phyloP scores from a whole-genome alignment of 192 early-diverging fungal species.

The Geosiphon pyriformis region DNA sequence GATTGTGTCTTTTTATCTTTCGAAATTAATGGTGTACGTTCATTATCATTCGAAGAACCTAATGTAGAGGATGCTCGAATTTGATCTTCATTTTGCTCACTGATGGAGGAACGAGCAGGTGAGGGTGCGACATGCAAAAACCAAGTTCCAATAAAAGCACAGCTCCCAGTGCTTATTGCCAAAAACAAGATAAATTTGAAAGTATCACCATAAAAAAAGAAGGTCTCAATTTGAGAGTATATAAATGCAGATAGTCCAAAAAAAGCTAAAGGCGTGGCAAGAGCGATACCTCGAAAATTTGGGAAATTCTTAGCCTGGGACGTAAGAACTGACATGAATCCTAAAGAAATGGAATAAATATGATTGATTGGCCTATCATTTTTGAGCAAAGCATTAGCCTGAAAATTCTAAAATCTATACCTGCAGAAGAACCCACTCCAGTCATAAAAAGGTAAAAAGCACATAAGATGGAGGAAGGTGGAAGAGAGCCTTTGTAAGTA shows the following conservation, averaged over 20 bases:
- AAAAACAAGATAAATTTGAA: conserved; percentile 48
- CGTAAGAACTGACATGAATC: conserved; percentile 1
- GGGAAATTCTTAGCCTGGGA: conserved; percentile 51
- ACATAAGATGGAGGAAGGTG: background rate
- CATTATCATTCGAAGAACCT: background rate
- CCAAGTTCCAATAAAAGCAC: conserved; percentile 41
- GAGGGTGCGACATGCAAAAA: conserved; percentile 11
- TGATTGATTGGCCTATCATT: no score
- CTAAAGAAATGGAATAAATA: no score
- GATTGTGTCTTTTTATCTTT: background rate
- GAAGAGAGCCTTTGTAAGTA: background rate
- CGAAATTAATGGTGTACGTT: background rate
- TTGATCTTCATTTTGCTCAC: background rate
- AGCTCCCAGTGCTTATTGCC: conserved; percentile 39
- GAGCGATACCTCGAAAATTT: conserved; percentile 48
- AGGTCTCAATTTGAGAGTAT: conserved; percentile 52
- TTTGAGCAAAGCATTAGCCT: background rate
- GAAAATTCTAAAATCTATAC: background rate
- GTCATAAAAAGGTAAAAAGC: background rate
- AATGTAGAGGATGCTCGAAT: no score
- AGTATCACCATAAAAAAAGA: conserved; percentile 46
- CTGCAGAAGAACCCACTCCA: background rate
- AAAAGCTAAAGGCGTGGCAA: conserved; percentile 52
- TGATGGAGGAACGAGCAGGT: background rate
- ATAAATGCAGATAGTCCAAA: conserved; percentile 60